These are phyloP conservation scores for Coemansia sp. DNA, from an alignment of 192 early-diverging fungal genomes.

Conservation along the genomic window DNA sequence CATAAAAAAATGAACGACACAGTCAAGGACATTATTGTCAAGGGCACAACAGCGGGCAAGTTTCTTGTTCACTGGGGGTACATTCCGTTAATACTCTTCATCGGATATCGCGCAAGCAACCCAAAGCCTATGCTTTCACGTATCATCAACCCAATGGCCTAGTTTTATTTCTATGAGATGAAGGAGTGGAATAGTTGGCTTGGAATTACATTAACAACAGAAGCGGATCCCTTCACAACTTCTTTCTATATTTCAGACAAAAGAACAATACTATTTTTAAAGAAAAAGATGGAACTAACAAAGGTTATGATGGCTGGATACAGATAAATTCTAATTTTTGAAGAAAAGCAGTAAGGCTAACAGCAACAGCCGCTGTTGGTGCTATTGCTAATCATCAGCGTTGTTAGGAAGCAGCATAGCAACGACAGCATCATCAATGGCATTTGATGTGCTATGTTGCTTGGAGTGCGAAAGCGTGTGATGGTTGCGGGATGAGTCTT, in stretches of 20 bases:
- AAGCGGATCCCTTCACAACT: neutral
- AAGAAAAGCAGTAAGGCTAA: neutral
- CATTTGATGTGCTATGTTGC: slow-evolving; percentile 1
- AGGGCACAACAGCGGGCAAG: slow-evolving; percentile 37
- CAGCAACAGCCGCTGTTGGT: neutral
- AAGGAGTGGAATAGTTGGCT: neutral
- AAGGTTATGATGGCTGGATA: neutral
- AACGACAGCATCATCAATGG: slow-evolving; percentile 4
- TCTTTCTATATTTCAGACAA: neutral
- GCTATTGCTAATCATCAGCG: slow-evolving; percentile 6
- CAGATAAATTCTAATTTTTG: neutral
- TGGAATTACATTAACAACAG: neutral
- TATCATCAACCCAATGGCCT: slow-evolving; percentile 54
- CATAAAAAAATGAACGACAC: slow-evolving; percentile 46
- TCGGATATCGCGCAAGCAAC: slow-evolving; percentile 47
- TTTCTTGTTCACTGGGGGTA: slow-evolving; percentile 51
- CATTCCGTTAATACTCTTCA: slow-evolving; percentile 50
- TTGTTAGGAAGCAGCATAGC: slow-evolving; percentile 23
- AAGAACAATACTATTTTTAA: neutral
- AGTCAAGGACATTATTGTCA: slow-evolving; percentile 46
- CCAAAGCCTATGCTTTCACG: slow-evolving; percentile 49
- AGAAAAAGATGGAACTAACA: neutral
- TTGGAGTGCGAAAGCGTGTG: slow-evolving; percentile 2
- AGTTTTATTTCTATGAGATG: neutral
- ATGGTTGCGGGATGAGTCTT: neutral